These are phyloP conservation scores for Nicotiana rustica DNA, from an alignment of 305 asterid genomes.

Conservation along the genomic window DNA sequence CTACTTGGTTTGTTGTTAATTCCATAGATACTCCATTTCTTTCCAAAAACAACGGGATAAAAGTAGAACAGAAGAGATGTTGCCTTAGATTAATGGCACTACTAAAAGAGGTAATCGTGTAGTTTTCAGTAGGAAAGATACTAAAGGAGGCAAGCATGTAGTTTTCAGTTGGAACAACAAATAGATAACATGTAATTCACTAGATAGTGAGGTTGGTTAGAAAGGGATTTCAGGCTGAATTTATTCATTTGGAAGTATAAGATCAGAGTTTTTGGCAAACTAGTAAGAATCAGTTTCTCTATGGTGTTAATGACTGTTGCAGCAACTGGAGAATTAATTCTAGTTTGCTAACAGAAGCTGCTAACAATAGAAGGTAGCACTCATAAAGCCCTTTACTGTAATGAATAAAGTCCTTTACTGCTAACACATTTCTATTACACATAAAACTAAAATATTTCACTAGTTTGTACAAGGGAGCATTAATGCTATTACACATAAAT, in stretches of 20 bases:
- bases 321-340: no score
- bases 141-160: background rate
- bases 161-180: background rate
- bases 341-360: no score
- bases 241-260: slow-evolving; percentile 11
- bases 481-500: no score
- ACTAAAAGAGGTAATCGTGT: background rate
- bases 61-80: background rate
- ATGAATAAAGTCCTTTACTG: no score
- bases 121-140: background rate
- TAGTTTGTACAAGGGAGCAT: no score
- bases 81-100: background rate
- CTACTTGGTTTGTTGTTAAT: background rate
- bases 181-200: background rate
- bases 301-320: no score
- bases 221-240: background rate
- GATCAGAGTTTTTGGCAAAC: background rate
- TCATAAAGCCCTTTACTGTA: no score
- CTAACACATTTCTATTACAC: no score
- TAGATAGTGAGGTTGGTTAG: background rate
- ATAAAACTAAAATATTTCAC: no score
- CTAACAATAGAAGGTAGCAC: no score
- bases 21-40: background rate
- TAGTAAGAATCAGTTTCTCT: no score
- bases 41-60: background rate